phyloP scores from a whole-genome alignment of 2,329 filamentous ascomycete species.

The Chaetomiaceae sp. region DNA sequence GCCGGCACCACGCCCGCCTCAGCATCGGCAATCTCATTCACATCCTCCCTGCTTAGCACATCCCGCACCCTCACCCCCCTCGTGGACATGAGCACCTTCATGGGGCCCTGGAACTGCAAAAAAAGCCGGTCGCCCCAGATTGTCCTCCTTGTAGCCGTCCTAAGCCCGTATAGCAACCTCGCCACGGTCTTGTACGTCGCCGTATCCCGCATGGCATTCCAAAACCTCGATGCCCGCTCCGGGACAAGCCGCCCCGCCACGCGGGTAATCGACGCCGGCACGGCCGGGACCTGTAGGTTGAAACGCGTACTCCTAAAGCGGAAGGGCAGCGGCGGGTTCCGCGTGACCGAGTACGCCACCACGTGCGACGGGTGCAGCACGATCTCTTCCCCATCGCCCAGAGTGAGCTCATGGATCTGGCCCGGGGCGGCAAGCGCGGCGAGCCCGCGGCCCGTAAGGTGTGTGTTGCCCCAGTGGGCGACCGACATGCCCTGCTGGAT shows the following conservation, averaged over 20 bases:
- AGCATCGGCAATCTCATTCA: conserved; percentile 84
- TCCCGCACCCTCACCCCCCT: conserved; percentile 76
- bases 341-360: conserved; percentile 78
- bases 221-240: conserved; percentile 57
- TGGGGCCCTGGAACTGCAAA: conserved; percentile 81
- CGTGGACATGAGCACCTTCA: conserved; percentile 81
- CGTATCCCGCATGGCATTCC: conserved; percentile 66
- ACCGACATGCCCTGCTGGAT: conserved; percentile 71
- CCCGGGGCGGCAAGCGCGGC: conserved; percentile 80
- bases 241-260: conserved; percentile 53
- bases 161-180: conserved; percentile 60
- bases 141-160: conserved; percentile 72
- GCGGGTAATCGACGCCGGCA: conserved; percentile 35
- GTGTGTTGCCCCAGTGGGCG: conserved; percentile 87
- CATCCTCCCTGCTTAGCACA: conserved; percentile 67
- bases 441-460: conserved; percentile 81
- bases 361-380: conserved; percentile 88
- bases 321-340: conserved; percentile 73
- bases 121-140: conserved; percentile 95
- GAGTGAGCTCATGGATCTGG: conserved; percentile 79
- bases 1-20: conserved; percentile 66
- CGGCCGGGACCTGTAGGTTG: conserved; percentile 71
- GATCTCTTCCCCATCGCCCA: conserved; percentile 82
- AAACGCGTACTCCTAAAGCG: conserved; percentile 75
- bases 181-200: conserved; percentile 66